A percentile compares a stretch with the other conserved stretches of the same genome.
phyloP scores from a whole-genome alignment of 768 basidiomycete genomes.

The Calocera viscosa region DNA sequence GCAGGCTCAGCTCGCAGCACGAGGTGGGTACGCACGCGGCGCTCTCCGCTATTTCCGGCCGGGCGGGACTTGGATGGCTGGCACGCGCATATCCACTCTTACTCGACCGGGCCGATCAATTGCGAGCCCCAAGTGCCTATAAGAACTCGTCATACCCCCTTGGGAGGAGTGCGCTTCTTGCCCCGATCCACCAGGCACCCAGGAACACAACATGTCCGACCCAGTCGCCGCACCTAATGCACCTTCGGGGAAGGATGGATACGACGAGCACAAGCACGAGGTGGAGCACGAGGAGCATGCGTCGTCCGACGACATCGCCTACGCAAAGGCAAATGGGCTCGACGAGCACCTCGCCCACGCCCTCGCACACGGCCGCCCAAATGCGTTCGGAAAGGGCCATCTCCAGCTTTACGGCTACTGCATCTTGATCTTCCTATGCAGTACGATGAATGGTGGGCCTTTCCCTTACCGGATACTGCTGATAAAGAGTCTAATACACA shows the following conservation, averaged over 20 bases:
- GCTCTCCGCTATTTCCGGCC: not conserved
- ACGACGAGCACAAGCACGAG: not conserved
- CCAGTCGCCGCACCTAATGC: not conserved
- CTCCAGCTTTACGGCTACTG: not conserved
- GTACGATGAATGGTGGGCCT: not conserved
- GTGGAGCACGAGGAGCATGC: not conserved
- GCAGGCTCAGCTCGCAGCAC: not conserved
- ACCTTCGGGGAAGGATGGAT: not conserved
- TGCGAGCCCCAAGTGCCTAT: not conserved
- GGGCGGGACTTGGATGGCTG: not conserved
- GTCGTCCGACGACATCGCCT: not conserved
- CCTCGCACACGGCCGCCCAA: not conserved
- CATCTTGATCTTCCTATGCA: not conserved
- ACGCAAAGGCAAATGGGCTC: not conserved
- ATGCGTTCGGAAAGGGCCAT: not conserved
- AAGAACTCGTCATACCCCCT: not conserved
- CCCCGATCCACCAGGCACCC: not conserved
- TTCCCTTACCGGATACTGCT: not conserved
- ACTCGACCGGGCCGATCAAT: slow-evolving; percentile 5
- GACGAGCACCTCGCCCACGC: not conserved
- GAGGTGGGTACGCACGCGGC: not conserved
- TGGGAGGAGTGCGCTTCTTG: not conserved
- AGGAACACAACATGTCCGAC: not conserved
- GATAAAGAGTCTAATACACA: not conserved
- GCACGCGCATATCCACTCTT: not conserved